Evolutionary conservation across 2,329 filamentous ascomycete species (phyloP).

Genomic region (Neocatenulostroma microsporum): DNA sequence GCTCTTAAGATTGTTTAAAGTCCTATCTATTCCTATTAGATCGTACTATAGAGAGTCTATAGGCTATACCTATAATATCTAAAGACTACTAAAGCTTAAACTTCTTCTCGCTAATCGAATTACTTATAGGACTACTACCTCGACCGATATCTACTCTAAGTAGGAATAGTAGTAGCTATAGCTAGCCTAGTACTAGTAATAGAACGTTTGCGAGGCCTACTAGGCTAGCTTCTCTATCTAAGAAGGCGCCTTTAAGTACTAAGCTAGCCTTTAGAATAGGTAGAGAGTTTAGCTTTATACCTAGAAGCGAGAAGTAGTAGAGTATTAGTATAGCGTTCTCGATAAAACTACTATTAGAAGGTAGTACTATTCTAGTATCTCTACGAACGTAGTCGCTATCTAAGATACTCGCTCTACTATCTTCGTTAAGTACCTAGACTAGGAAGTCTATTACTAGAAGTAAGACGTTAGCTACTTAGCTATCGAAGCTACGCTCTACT

Average conservation of each 20-base stretch:
- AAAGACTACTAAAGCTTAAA: slow-evolving; percentile 58
- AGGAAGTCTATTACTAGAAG: slow-evolving; percentile 15
- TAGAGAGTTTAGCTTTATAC: slow-evolving; percentile 19
- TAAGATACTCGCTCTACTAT: slow-evolving; percentile 10
- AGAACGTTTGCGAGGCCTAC: slow-evolving; percentile 26
- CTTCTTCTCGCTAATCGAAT: slow-evolving; percentile 60
- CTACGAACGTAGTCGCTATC: slow-evolving; percentile 11
- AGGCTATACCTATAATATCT: slow-evolving; percentile 71
- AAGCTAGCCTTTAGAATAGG: slow-evolving; percentile 23
- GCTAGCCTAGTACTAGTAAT: slow-evolving; percentile 43
- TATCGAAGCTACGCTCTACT: slow-evolving; percentile 24
- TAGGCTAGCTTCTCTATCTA: slow-evolving; percentile 28
- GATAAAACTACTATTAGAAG: slow-evolving; percentile 17
- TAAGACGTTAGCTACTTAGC: slow-evolving; percentile 30
- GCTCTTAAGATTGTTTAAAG: slow-evolving; percentile 4
- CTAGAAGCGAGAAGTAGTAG: slow-evolving; percentile 14
- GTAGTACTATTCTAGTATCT: slow-evolving; percentile 1
- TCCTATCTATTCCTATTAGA: slow-evolving; percentile 61
- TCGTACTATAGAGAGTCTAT: slow-evolving; percentile 75
- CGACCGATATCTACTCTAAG: slow-evolving; percentile 56
- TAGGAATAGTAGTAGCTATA: slow-evolving; percentile 38
- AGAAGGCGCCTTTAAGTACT: slow-evolving; percentile 28
- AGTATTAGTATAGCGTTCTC: slow-evolving; percentile 22
- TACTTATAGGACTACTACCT: slow-evolving; percentile 53
- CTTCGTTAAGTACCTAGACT: background rate